Percentiles rank a stretch among this genome's conserved stretches.
phyloP scores from a whole-genome alignment of 2,329 filamentous ascomycete genomes.

The Ophiobolus disseminans region DNA sequence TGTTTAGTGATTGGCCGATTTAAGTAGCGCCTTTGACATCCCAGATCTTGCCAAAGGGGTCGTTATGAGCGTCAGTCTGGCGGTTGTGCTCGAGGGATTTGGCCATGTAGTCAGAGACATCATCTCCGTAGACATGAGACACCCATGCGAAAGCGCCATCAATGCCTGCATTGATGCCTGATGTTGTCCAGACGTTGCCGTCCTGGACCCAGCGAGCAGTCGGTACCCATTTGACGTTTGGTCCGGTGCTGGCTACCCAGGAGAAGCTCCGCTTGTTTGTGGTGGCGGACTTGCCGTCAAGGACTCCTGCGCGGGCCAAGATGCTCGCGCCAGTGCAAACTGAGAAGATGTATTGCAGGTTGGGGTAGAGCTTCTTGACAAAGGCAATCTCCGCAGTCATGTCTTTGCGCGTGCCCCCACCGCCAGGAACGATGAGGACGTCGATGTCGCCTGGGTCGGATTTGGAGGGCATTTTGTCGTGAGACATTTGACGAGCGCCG shows the following conservation, averaged over 20 bases:
- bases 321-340: conserved; percentile 71
- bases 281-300: conserved; percentile 67
- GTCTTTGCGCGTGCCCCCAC: conserved; percentile 55
- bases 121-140: conserved; percentile 60
- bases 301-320: conserved; percentile 64
- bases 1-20: too few species aligned
- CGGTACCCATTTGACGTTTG: conserved; percentile 62
- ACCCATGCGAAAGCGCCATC: conserved; percentile 67
- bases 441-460: conserved; percentile 54
- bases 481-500: conserved; percentile 3
- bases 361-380: conserved; percentile 56
- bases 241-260: conserved; percentile 55
- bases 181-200: conserved; percentile 70
- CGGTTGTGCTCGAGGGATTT: too few species aligned
- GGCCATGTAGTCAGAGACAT: conserved; percentile 54
- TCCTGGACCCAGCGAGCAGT: conserved; percentile 67
- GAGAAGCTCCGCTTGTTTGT: conserved; percentile 68
- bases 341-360: conserved; percentile 63
- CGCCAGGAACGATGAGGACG: conserved; percentile 71
- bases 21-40: conserved; percentile 17
- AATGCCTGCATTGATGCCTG: conserved; percentile 68
- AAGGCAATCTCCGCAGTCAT: conserved; percentile 55
- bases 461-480: conserved; percentile 5
- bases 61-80: conserved; percentile 56
- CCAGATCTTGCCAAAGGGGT: conserved; percentile 61